Conservation (phyloP, 2,329 filamentous ascomycete genomes). For the Acrocalymma vagum region DNA sequence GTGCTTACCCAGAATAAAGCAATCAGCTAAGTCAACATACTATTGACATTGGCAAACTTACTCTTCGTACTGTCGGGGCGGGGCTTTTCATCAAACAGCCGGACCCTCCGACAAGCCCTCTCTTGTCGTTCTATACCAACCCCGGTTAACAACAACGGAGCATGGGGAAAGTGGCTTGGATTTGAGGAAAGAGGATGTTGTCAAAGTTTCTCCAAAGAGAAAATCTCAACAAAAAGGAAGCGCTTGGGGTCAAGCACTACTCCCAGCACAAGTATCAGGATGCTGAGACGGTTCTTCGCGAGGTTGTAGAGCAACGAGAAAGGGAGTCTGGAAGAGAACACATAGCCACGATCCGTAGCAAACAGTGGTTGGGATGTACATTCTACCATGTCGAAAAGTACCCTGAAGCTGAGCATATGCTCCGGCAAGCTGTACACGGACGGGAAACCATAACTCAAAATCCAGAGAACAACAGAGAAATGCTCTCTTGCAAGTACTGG, state of each 20-base stretch:
- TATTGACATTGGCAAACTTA: no score
- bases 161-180: no score
- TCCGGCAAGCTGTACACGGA: constrained; percentile 1
- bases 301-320: neutral
- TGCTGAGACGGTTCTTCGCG: neutral
- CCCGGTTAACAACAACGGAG: no score
- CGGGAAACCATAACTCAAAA: constrained; percentile 3
- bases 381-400: constrained; percentile 8
- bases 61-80: no score
- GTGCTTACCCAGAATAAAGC: no score
- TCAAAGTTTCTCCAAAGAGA: no score
- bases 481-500: constrained; percentile 6
- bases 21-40: no score
- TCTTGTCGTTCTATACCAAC: no score
- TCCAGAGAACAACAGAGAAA: constrained; percentile 4
- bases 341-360: constrained; percentile 1
- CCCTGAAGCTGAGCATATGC: constrained; percentile 7
- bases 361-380: constrained; percentile 5
- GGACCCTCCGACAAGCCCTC: no score
- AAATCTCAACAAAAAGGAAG: no score
- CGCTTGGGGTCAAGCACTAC: neutral
- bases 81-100: no score
- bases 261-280: constrained; percentile 1
- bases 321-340: constrained; percentile 1
- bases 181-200: no score